Percentiles rank a stretch among this genome's conserved stretches.
phyloP scores from a whole-genome alignment of 129 eudicot species.

The Mikania micrantha region DNA sequence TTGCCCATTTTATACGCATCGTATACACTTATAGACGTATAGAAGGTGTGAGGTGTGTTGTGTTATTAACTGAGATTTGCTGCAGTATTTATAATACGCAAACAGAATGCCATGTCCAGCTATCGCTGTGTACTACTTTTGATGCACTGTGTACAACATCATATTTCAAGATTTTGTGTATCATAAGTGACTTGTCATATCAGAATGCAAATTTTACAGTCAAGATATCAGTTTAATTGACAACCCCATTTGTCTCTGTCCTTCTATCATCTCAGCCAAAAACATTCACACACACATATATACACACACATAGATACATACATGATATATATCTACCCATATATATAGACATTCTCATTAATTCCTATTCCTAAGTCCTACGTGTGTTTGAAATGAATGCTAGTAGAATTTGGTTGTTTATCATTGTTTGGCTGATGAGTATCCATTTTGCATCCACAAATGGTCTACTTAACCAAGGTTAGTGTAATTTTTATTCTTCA shows the following conservation, averaged over 20 bases:
- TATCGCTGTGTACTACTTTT: slow-evolving; percentile 16
- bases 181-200: slow-evolving; percentile 23
- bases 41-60: too few species aligned
- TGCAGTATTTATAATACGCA: slow-evolving; percentile 23
- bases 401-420: slow-evolving; percentile 13
- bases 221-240: slow-evolving; percentile 25
- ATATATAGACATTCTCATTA: not conserved
- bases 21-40: too few species aligned
- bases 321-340: not conserved
- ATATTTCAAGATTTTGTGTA: slow-evolving; percentile 19
- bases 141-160: slow-evolving; percentile 15
- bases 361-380: too few species aligned
- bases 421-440: slow-evolving; percentile 22
- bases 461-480: slow-evolving; percentile 24
- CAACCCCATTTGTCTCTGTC: slow-evolving; percentile 20
- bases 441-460: slow-evolving; percentile 11
- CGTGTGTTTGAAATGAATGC: slow-evolving; percentile 23
- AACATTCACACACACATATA: not conserved
- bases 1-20: too few species aligned
- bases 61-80: slow-evolving; percentile 29
- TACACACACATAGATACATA: not conserved
- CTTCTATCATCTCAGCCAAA: slow-evolving; percentile 9
- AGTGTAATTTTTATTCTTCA: not conserved
- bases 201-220: slow-evolving; percentile 18
- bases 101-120: slow-evolving; percentile 31